Percentiles rank a stretch among this genome's conserved stretches.
phyloP scores from a whole-genome alignment of 139 green algal genomes.

The Coelastrella sp. region DNA sequence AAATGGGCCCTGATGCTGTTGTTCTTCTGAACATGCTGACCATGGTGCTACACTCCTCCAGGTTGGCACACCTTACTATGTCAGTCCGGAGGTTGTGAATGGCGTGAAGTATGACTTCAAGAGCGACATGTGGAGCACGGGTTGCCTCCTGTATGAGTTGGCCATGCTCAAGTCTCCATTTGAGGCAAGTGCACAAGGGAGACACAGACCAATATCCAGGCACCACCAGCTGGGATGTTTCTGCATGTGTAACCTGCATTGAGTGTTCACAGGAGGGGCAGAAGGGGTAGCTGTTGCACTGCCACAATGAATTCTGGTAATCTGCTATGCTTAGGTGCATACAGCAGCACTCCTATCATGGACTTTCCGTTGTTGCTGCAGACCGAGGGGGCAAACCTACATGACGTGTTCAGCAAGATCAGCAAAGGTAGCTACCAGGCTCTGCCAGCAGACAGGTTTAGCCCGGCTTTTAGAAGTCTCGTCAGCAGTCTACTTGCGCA shows the following conservation, averaged over 20 bases:
- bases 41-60: constrained; percentile 18
- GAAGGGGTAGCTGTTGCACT: too few relatives aligned
- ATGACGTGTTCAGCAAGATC: constrained; percentile 70
- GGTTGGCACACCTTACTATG: constrained; percentile 73
- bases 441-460: constrained; percentile 62
- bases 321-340: too few relatives aligned
- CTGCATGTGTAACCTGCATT: too few relatives aligned
- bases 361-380: background rate
- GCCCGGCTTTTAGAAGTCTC: constrained; percentile 52
- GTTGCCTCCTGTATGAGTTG: constrained; percentile 74
- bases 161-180: constrained; percentile 65
- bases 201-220: too few relatives aligned
- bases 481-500: constrained; percentile 60
- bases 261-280: too few relatives aligned
- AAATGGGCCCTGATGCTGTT: background rate
- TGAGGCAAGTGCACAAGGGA: constrained; percentile 40
- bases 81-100: constrained; percentile 62
- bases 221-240: too few relatives aligned
- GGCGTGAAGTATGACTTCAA: constrained; percentile 73
- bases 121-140: constrained; percentile 71
- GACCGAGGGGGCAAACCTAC: constrained; percentile 71
- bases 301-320: too few relatives aligned
- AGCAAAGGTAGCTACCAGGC: constrained; percentile 62
- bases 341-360: background rate
- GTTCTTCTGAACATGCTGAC: background rate